Percentiles rank a stretch among this genome's conserved stretches.
phyloP scores from a whole-genome alignment of 148 eudicot species.

The Chenopodium album region DNA sequence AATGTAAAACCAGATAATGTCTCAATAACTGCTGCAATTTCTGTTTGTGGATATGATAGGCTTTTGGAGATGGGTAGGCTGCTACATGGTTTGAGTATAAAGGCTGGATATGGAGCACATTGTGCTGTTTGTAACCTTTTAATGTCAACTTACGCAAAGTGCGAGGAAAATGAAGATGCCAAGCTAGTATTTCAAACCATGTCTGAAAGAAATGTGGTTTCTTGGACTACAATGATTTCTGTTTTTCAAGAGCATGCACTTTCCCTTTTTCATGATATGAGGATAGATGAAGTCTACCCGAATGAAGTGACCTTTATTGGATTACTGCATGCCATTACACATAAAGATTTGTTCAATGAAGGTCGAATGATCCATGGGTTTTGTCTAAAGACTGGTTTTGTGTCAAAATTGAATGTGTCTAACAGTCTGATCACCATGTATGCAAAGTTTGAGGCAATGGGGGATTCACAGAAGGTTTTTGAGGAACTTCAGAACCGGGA shows the following conservation, averaged over 20 bases:
- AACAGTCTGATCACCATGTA: conserved; percentile 89
- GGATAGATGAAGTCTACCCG: conserved; percentile 63
- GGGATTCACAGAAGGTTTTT: conserved; percentile 61
- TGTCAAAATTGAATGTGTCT: conserved; percentile 56
- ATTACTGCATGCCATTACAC: conserved; percentile 64
- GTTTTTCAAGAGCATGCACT: conserved; percentile 54
- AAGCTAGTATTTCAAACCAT: conserved; percentile 54
- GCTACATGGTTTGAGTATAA: conserved; percentile 60
- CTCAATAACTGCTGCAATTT: conserved; percentile 62
- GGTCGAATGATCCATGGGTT: conserved; percentile 73
- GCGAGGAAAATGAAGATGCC: conserved; percentile 55
- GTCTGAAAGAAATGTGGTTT: conserved; percentile 66
- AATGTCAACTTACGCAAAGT: conserved; percentile 73
- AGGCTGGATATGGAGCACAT: conserved; percentile 47
- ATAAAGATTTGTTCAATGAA: conserved; percentile 43
- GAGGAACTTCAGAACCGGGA: conserved; percentile 53
- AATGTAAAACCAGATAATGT: conserved; percentile 69
- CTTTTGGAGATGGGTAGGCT: conserved; percentile 55
- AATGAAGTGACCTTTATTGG: conserved; percentile 78
- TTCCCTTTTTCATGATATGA: conserved; percentile 62
- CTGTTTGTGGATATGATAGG: conserved; percentile 71
- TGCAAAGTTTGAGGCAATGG: conserved; percentile 61
- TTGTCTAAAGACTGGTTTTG: conserved; percentile 57
- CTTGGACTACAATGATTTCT: conserved; percentile 93
- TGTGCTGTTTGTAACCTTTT: conserved; percentile 70